These are phyloP conservation scores for Quercus robur DNA, from an alignment of 306 rosid genomes.

Conservation along the genomic window DNA sequence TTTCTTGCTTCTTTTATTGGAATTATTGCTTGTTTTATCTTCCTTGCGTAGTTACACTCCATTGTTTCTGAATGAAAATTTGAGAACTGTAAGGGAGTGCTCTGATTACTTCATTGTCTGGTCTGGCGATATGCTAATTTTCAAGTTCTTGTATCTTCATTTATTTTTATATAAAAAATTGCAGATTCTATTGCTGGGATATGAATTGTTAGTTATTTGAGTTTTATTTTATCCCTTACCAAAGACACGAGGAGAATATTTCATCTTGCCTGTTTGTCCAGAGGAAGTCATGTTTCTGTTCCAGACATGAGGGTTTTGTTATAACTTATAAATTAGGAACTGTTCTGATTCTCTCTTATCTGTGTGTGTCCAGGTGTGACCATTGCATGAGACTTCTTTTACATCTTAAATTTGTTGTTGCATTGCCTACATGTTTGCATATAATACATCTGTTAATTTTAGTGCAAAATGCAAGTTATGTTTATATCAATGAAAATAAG, in stretches of 20 bases:
- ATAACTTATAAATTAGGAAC: not conserved
- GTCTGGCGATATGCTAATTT: not conserved
- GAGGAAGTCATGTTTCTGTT: not conserved
- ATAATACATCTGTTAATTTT: not conserved
- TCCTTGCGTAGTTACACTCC: not conserved
- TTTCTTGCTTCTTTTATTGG: not conserved
- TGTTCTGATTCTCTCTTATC: not conserved
- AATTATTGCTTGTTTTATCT: slow-evolving; percentile 1
- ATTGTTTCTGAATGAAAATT: not conserved
- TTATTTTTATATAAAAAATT: not conserved
- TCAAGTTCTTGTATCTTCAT: not conserved
- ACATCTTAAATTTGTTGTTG: not conserved
- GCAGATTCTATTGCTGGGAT: not conserved
- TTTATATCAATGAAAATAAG: not conserved
- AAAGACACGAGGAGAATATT: not conserved
- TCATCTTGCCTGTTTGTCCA: not conserved
- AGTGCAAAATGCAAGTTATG: not conserved
- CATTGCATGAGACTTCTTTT: not conserved
- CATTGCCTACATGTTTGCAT: not conserved
- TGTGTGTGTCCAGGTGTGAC: not conserved
- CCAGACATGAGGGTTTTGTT: not conserved
- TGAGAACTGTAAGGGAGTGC: not conserved
- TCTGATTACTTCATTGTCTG: not conserved
- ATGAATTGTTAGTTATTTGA: not conserved
- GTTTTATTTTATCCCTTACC: not conserved